Conservation (phyloP, 139 green algal genomes). For the Medakamo hakoo region DNA sequence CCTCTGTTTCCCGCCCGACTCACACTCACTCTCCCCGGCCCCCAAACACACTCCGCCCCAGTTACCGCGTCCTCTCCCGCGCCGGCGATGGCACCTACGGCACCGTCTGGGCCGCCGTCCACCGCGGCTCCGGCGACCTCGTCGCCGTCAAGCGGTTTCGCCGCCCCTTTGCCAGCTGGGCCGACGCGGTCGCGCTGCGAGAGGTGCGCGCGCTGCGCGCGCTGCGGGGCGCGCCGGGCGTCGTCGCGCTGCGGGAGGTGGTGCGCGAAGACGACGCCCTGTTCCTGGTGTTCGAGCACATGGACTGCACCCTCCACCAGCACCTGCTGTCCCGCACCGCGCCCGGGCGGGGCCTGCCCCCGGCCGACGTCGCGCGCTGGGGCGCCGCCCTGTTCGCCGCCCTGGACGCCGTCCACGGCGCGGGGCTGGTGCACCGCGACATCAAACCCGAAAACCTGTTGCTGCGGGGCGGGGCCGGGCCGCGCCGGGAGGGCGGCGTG, state of each 20-base stretch:
- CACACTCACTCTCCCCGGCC: too few relatives aligned
- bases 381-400: neutral
- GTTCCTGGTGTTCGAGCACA: neutral
- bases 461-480: constrained; percentile 14
- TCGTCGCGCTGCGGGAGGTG: neutral
- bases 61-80: neutral
- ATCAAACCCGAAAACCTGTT: constrained; percentile 99
- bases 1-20: too few relatives aligned
- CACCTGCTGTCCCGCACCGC: neutral
- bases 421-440: constrained; percentile 84
- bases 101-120: neutral
- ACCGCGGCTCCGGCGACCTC: neutral
- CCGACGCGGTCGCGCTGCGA: too few relatives aligned
- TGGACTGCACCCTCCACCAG: neutral
- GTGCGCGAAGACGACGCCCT: neutral
- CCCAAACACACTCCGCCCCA: too few relatives aligned
- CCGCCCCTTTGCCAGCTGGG: neutral
- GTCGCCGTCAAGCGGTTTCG: neutral
- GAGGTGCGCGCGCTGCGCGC: neutral
- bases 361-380: neutral
- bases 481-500: too few relatives aligned
- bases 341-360: neutral
- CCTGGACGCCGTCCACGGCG: neutral
- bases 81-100: neutral
- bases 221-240: neutral